Conservation (phyloP, 768 basidiomycete genomes). For the Tephrocybe sp. region DNA sequence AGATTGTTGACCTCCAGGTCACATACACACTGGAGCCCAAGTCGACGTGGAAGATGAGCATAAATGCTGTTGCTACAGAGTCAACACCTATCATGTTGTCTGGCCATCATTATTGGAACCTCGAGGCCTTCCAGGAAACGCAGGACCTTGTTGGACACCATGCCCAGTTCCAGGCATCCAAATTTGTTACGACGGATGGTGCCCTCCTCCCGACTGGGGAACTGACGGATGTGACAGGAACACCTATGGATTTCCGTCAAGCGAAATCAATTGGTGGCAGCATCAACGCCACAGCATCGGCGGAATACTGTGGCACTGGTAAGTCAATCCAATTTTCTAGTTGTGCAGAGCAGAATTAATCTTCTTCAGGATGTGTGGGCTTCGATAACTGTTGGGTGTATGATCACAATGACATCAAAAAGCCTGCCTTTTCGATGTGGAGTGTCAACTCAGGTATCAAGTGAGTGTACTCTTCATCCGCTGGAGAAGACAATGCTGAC, state of each 20-base stretch:
- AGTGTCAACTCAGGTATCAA: slow-evolving; percentile 44
- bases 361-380: slow-evolving; percentile 35
- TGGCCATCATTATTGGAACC: slow-evolving; percentile 43
- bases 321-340: not conserved
- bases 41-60: slow-evolving; percentile 35
- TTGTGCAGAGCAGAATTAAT: not conserved
- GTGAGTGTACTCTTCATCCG: slow-evolving; percentile 18
- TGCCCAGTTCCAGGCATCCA: slow-evolving; percentile 34
- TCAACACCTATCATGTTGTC: slow-evolving; percentile 44
- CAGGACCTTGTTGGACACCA: slow-evolving; percentile 35
- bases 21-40: slow-evolving; percentile 33
- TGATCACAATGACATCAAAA: slow-evolving; percentile 26
- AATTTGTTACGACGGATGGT: slow-evolving; percentile 37
- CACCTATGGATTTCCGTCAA: slow-evolving; percentile 40
- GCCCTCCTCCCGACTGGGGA: slow-evolving; percentile 38
- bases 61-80: slow-evolving; percentile 32
- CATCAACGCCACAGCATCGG: slow-evolving; percentile 32
- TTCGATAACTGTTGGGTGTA: slow-evolving; percentile 48
- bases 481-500: not conserved
- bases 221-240: slow-evolving; percentile 31
- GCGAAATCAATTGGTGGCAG: slow-evolving; percentile 36
- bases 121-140: slow-evolving; percentile 40
- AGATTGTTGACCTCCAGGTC: slow-evolving; percentile 13
- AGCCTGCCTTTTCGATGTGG: slow-evolving; percentile 38
- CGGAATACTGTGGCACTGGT: slow-evolving; percentile 39